These are phyloP conservation scores for Cetradonia linearis DNA, from an alignment of 495 filamentous ascomycete genomes.

Conservation along the genomic window DNA sequence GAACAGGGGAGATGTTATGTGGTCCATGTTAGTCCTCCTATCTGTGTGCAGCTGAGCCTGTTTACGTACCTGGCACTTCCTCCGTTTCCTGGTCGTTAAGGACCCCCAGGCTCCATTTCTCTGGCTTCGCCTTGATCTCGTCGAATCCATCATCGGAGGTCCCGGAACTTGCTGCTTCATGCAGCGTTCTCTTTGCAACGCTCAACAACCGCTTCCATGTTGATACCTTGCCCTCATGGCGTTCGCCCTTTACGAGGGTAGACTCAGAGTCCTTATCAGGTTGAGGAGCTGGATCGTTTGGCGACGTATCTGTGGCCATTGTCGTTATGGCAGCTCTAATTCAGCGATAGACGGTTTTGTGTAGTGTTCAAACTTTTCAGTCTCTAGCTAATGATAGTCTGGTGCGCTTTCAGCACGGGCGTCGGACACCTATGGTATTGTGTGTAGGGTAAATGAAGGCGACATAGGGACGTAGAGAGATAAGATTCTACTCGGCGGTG, in stretches of 20 bases:
- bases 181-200: background rate
- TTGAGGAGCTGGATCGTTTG: background rate
- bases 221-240: background rate
- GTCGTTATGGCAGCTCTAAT: background rate
- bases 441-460: background rate
- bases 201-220: conserved; percentile 15
- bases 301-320: background rate
- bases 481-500: background rate
- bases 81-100: conserved; percentile 74
- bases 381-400: background rate
- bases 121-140: conserved; percentile 21
- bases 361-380: background rate
- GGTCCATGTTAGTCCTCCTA: too few relatives aligned
- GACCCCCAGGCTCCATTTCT: conserved; percentile 69
- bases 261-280: background rate
- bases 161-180: conserved; percentile 2
- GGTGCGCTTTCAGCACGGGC: background rate
- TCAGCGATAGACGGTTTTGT: background rate
- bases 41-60: background rate
- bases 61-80: conserved; percentile 73
- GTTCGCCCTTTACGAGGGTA: background rate
- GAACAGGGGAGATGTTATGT: too few relatives aligned
- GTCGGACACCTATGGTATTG: background rate
- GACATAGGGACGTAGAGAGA: background rate
- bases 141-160: conserved; percentile 17